Evolutionary conservation across 2,329 filamentous ascomycete genomes (phyloP).

Genomic region (Cercospora zeae-maydis): DNA sequence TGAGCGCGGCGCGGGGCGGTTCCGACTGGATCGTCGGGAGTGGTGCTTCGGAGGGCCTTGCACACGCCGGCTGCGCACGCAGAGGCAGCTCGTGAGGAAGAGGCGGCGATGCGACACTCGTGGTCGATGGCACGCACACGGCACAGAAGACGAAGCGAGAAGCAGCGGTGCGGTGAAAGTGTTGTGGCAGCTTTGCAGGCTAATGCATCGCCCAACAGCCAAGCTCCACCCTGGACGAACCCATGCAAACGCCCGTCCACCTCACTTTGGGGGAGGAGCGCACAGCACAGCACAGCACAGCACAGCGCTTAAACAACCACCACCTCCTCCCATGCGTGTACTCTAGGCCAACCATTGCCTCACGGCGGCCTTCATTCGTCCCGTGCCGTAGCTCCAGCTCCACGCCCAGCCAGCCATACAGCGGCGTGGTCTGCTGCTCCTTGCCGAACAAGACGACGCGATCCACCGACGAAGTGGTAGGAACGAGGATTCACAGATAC

Average conservation of each 20-base stretch:
- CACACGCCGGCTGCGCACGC: background rate
- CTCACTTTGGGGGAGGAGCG: background rate
- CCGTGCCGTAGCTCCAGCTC: background rate
- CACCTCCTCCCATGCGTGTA: background rate
- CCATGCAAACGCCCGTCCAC: background rate
- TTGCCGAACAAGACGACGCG: background rate
- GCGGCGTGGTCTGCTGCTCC: background rate
- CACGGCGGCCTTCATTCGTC: background rate
- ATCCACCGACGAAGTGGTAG: background rate
- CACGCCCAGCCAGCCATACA: background rate
- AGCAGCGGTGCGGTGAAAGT: background rate
- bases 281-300: background rate
- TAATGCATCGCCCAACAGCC: background rate
- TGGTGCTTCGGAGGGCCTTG: background rate
- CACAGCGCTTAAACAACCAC: background rate
- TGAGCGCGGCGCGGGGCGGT: constrained; percentile 1
- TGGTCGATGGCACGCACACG: background rate
- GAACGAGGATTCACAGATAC: background rate
- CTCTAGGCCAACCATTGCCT: background rate
- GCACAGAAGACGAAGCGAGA: background rate
- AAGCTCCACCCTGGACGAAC: constrained; percentile 1
- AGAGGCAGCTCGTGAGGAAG: background rate
- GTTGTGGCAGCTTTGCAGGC: background rate
- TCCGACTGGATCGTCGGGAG: background rate
- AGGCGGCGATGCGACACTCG: background rate